phyloP scores from a whole-genome alignment of 129 eudicot species.

The Pseudognaphalium luteoalbum region DNA sequence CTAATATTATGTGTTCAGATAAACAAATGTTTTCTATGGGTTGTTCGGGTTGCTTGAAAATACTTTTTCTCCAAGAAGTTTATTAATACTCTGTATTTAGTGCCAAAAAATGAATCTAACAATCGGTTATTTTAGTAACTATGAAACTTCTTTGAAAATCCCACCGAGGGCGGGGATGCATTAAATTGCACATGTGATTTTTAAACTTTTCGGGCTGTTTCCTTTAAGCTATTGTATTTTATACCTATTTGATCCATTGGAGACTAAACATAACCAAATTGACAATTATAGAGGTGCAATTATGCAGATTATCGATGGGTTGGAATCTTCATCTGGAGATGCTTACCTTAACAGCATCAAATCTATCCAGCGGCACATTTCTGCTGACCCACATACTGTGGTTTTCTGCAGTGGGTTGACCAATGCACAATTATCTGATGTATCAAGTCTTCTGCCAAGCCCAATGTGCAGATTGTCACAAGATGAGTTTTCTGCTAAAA shows the following conservation, averaged over 20 bases:
- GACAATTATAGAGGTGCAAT: not conserved
- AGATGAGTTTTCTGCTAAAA: constrained; percentile 21
- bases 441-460: constrained; percentile 46
- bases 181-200: not conserved
- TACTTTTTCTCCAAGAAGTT: not conserved
- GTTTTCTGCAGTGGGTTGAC: constrained; percentile 51
- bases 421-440: constrained; percentile 24
- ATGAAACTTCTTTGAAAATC: not conserved
- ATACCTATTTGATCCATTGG: not conserved
- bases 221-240: not conserved
- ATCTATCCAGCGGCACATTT: constrained; percentile 46
- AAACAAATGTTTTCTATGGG: not conserved
- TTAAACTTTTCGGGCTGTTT: not conserved
- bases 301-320: constrained; percentile 73
- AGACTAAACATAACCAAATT: not conserved
- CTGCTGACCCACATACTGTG: constrained; percentile 55
- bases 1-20: not conserved
- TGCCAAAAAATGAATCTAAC: not conserved
- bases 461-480: constrained; percentile 43
- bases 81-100: not conserved
- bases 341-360: constrained; percentile 44
- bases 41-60: not conserved
- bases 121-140: no score
- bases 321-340: constrained; percentile 41
- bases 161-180: not conserved